Base-by-base conservation (phyloP, 345 rosid species). In the Rhizophora mangle region DNA sequence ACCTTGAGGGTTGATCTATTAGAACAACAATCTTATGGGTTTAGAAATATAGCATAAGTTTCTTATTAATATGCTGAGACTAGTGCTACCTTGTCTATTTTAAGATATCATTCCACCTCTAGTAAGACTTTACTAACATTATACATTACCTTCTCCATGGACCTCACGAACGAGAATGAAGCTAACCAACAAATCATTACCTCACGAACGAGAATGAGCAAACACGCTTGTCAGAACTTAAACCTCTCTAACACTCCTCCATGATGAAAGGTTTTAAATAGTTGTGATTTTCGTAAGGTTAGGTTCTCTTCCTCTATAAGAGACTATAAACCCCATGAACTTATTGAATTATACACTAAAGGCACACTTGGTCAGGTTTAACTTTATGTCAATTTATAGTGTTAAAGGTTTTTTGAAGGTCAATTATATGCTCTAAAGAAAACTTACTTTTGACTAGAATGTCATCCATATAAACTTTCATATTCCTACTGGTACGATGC, bases 401-500 rank as follows among this genome's bases (percentile, higher is more conserved):
- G 2, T 68, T 11, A 3, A 68, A 56, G 0, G 24, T 11, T 2
- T 36, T 6, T 3, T 29, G 10, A 1, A 57, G 9, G 7, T 56
- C 37, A 0, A 0, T 1, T 0, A 19, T 0, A 13, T 68, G 71
- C 0, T 57, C 4, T 1, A 6, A 9, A 0, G 7, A 16, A 13
- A 0, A 8, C 18, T 24, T 8, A 4, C 26, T 16, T 3, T 62
- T 62, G 1, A 62, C 30, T 0, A 62, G 4, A 31, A 62, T 39
- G 0, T 36, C 52, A 62, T 37, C 31, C 2, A 21, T 20, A n/a
- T 37, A 68, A 0, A 68, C 71, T 9, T 57, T 31, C 8, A 68
- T 8, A 0, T 1, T 56, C 0, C 31, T 24, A 0, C 9, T 54
- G 0, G 55, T 9, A 0, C 24, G 24, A 0, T 56, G 24, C 0